Base-by-base conservation (phyloP, 352 stramenopile species). In the Phytophthora tentaculata region DNA sequence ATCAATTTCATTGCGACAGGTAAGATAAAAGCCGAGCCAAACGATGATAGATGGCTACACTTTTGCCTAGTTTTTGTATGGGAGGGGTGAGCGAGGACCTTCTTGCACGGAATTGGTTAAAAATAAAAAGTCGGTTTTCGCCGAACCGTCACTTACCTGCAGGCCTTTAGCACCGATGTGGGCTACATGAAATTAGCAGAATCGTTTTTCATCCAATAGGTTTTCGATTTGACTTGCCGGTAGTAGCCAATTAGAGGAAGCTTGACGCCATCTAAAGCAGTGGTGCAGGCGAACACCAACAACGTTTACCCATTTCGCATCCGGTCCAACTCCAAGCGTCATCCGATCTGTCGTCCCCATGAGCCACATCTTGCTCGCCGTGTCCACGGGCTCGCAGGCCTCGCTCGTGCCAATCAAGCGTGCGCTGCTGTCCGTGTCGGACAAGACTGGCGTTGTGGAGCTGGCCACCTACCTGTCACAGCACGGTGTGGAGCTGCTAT, bases 381-480 rank as follows among this genome's bases (percentile, higher is more conserved):
- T 94, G 63, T 78, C 83, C 49, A 89, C 81, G 28, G 74, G 74
- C 57, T 70, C 81, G 35, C 77, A 79, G 47, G 74, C 76, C 28
- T 92, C 84, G 62, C 74, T 98, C 55, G 90, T 99, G 61, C 93
- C 91, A 61, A 94, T 99, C 68, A 94, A 89, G 50, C 94, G 98
- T 61, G 98, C 98, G 56, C 83, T 99, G 56, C 89, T 99, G 19
- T 99, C 94, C 24, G 98, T 99, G n/a, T 99, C 94, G 23, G 98
- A 99, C 88, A 99, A 99, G 83, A 97, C 91, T 14, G 96, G 97
- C 48, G 91, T 99, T 59, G 89, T 99, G 44, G 96, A 99, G 52
- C 88, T 99, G 28, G 98, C 96, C 68, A 96, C 88, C 60, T 98
- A 94, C 69, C 90, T 99, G 24, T 87, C 80, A 45, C 74, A 87